Conservation (phyloP, 331 rosid species). For the Quercus tomentella region DNA sequence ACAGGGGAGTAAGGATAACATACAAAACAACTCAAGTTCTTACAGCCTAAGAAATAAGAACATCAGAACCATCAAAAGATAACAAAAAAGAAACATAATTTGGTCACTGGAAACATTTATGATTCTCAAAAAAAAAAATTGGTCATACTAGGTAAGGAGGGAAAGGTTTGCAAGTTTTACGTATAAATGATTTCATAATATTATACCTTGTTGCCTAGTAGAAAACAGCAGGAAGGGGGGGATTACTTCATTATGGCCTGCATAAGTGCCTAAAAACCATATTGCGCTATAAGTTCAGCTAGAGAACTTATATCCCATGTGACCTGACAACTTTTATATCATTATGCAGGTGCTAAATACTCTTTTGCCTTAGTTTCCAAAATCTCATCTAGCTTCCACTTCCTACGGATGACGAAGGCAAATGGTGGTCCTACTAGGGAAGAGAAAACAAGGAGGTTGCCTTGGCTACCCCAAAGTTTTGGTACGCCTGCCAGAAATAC, state of each 20-base stretch:
- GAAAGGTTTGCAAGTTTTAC: background rate
- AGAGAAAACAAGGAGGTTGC: background rate
- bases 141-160: background rate
- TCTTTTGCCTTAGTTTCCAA: background rate
- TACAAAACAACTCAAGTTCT: too few species aligned
- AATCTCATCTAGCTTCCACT: background rate
- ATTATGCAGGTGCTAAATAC: background rate
- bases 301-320: background rate
- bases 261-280: background rate
- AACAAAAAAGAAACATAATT: too few species aligned
- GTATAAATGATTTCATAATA: background rate
- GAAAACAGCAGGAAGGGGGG: background rate
- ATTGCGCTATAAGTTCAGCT: background rate
- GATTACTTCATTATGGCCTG: background rate
- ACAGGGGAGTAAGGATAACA: too few species aligned
- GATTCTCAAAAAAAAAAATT: background rate
- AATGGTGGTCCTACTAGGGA: background rate
- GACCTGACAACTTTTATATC: background rate
- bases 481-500: background rate
- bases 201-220: background rate
- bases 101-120: too few species aligned
- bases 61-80: too few species aligned
- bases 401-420: background rate
- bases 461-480: background rate
- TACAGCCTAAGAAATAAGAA: too few species aligned